Evolutionary conservation across 768 basidiomycete genomes (phyloP).

Genomic region (Vishniacozyma victoriae): DNA sequence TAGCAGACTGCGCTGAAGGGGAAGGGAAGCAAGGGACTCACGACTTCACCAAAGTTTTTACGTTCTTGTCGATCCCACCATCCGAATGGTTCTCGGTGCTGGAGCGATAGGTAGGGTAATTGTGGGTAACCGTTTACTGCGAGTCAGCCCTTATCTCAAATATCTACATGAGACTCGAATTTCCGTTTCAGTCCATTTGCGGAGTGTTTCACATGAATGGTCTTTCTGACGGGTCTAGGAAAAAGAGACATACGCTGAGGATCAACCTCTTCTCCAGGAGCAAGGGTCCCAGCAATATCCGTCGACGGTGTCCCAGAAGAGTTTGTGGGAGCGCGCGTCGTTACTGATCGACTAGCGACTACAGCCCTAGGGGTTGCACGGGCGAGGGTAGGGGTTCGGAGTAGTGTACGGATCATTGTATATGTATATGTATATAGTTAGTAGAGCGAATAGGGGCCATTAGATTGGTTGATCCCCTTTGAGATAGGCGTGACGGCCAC

Average conservation of each 20-base stretch:
- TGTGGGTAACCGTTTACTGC: constrained; percentile 48
- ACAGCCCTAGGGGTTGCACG: background rate
- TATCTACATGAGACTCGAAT: no score
- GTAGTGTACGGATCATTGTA: constrained; percentile 6
- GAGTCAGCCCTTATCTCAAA: no score
- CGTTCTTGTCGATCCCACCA: constrained; percentile 51
- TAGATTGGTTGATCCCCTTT: no score
- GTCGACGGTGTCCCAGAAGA: constrained; percentile 13
- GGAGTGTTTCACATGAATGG: no score
- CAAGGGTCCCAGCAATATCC: constrained; percentile 11
- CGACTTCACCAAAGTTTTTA: constrained; percentile 48
- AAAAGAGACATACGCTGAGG: constrained; percentile 41
- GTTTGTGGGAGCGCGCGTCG: constrained; percentile 19
- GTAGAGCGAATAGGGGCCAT: no score
- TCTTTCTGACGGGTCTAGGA: no score
- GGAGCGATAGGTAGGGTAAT: constrained; percentile 42
- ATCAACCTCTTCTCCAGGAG: constrained; percentile 39
- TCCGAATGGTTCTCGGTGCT: constrained; percentile 41
- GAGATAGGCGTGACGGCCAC: no score
- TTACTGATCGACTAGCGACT: background rate
- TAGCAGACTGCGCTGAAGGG: background rate
- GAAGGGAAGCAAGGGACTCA: constrained; percentile 19
- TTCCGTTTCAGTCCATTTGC: no score
- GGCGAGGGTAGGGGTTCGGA: constrained; percentile 8
- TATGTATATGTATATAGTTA: no score